A percentile compares a stretch with the other conserved stretches of the same genome.
phyloP scores from a whole-genome alignment of 768 basidiomycete genomes.

The Russula vinacea region DNA sequence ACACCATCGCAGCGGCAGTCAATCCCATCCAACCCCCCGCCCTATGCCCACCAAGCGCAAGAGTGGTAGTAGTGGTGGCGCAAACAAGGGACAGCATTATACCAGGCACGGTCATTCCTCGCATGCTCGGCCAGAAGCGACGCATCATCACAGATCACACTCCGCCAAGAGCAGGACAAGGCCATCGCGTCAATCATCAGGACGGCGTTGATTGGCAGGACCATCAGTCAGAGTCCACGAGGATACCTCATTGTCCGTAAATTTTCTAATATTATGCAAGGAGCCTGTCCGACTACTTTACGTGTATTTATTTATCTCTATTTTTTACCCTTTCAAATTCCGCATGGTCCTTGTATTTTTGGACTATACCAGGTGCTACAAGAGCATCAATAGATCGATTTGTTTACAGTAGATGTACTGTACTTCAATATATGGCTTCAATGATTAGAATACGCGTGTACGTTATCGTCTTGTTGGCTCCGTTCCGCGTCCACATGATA shows the following conservation, averaged over 20 bases:
- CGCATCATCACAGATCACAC: constrained; percentile 14
- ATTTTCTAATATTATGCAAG: constrained; percentile 13
- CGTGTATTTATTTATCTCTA: constrained; percentile 19
- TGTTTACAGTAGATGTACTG: not conserved
- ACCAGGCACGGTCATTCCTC: not conserved
- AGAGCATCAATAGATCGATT: not conserved
- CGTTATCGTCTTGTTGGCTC: not conserved
- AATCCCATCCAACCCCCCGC: not conserved
- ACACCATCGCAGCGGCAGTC: constrained; percentile 10
- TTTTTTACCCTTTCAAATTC: not conserved
- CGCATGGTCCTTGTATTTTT: constrained; percentile 4
- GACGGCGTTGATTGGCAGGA: constrained; percentile 13
- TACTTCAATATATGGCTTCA: too few species aligned
- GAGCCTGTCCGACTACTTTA: not conserved
- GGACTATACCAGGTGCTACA: not conserved
- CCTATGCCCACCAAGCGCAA: constrained; percentile 12
- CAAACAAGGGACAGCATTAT: not conserved
- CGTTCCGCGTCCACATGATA: not conserved
- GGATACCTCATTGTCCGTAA: constrained; percentile 11
- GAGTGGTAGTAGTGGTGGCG: constrained; percentile 11
- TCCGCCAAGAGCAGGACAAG: constrained; percentile 15
- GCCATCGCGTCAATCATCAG: constrained; percentile 20
- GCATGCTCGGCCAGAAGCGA: constrained; percentile 7
- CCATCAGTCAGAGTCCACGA: constrained; percentile 1
- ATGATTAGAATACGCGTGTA: not conserved